Percentiles rank a stretch among this genome's conserved stretches.
Evolutionary conservation across 345 rosid species (phyloP).

Genomic region (Gynandropsis gynandra): DNA sequence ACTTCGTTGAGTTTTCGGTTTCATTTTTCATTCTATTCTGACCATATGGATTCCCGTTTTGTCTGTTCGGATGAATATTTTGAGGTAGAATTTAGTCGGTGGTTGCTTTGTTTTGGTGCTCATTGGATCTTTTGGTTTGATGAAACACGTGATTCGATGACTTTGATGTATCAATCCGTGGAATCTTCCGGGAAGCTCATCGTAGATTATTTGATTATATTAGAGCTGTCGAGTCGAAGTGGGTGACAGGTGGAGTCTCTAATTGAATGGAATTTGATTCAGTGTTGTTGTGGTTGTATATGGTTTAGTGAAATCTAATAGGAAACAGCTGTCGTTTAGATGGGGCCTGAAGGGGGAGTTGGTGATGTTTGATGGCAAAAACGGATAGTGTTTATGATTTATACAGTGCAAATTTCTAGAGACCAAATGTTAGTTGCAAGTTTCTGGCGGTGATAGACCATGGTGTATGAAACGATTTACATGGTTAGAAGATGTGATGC

Average conservation of each 20-base stretch:
- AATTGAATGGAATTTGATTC: neutral
- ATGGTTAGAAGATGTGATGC: too few relatives aligned
- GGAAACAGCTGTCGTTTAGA: neutral
- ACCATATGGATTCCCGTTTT: neutral
- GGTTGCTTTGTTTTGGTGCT: slow-evolving; percentile 7
- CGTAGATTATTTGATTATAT: neutral
- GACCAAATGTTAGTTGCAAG: neutral
- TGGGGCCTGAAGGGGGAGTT: neutral
- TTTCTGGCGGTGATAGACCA: neutral
- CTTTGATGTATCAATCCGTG: neutral
- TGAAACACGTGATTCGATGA: neutral
- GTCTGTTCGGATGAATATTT: neutral
- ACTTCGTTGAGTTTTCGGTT: neutral
- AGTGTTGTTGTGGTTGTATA: neutral
- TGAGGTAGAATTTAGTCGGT: neutral
- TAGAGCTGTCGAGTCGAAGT: neutral
- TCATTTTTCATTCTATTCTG: neutral
- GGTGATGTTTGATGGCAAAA: neutral
- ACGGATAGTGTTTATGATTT: neutral
- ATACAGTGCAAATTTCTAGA: neutral
- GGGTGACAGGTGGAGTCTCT: neutral
- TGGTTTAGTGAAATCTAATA: neutral
- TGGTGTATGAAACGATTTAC: neutral
- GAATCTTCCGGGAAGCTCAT: neutral
- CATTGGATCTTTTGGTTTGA: neutral